Evolutionary conservation across 2,329 filamentous ascomycete species (phyloP).

Genomic region (Microsporum canis): DNA sequence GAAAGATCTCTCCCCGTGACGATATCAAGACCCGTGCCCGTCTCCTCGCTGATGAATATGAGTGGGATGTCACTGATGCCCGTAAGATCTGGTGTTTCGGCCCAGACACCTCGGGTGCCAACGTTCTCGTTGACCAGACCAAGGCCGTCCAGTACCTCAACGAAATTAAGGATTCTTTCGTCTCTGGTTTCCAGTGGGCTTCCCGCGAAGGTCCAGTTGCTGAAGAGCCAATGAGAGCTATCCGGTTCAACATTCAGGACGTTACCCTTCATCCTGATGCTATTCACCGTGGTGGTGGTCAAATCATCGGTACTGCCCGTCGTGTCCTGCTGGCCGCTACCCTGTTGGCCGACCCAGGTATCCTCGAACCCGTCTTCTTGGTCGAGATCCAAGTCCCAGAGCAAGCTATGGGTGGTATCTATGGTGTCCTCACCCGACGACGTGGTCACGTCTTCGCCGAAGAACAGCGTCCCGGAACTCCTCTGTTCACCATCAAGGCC

Average conservation of each 20-base stretch:
- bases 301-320: conserved; percentile 95
- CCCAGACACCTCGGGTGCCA: conserved; percentile 93
- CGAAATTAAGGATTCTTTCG: conserved; percentile 99
- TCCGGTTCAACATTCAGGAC: conserved; percentile 99
- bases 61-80: conserved; percentile 99
- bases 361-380: conserved; percentile 96
- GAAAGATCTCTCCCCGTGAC: conserved; percentile 89
- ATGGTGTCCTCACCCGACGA: conserved; percentile 93
- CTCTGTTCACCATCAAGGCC: conserved; percentile 98
- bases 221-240: conserved; percentile 93
- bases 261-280: conserved; percentile 99
- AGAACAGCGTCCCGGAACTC: conserved; percentile 95
- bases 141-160: conserved; percentile 99
- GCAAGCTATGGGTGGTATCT: conserved; percentile 98
- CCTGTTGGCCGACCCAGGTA: conserved; percentile 79
- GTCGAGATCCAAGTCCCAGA: conserved; percentile 99
- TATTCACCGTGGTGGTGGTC: conserved; percentile 98
- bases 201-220: conserved; percentile 93
- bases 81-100: conserved; percentile 99
- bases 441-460: conserved; percentile 99
- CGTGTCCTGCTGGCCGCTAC: conserved; percentile 92
- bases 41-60: conserved; percentile 89
- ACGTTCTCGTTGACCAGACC: conserved; percentile 98
- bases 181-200: conserved; percentile 99
- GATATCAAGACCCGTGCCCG: conserved; percentile 98